Base-by-base conservation (phyloP, 2,329 filamentous ascomycete genomes). In the Ascochyta pisi region DNA sequence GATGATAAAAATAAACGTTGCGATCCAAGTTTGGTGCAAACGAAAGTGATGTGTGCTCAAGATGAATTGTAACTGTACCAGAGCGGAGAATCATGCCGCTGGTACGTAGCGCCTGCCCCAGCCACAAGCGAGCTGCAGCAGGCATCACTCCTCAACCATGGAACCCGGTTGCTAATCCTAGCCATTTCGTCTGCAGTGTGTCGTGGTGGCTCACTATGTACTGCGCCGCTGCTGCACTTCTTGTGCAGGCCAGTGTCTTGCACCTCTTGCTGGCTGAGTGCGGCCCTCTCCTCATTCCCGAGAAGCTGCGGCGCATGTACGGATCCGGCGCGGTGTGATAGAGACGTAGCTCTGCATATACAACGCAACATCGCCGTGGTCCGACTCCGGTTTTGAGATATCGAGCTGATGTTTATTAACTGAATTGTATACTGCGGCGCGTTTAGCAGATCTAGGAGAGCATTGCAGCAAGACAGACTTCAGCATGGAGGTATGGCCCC, bases 261-360 rank as follows among this genome's bases (percentile, higher is more conserved):
- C 7, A n/a, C 15, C 43, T 39, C 29, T 23, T 16, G 29, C n/a
- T 43, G 15, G 40, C 46, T 34, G 45, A 46, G 52, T n/a, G 46
- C 52, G 50, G 52, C 52, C 41, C 51, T 48, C 51, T 48, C 39
- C 33, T 48, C 51, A 49, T 54, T 54, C 39, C 44, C 50, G 39
- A 23, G 33, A 40, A 43, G 51, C 51, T 39, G 51, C 23, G 33
- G 22, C 27, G n/a, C 2, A 39, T 13, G 46, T 27, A 45, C 46
- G 46, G 46, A 55, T 55, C 41, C 46, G 52, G 52, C 46, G 37
- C 16, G n/a, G 49, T 39, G 31, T 38, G 23, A 44, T 40, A 37
- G 33, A 35, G 37, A 24, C 23, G 22, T 27, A 31, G 35, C 41
- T 40, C 41, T 50, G 40, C 41, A 55, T 50, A 24, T 45, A 55